phyloP scores from a whole-genome alignment of 768 basidiomycete genomes.

The Termitomyces bulborhizus region DNA sequence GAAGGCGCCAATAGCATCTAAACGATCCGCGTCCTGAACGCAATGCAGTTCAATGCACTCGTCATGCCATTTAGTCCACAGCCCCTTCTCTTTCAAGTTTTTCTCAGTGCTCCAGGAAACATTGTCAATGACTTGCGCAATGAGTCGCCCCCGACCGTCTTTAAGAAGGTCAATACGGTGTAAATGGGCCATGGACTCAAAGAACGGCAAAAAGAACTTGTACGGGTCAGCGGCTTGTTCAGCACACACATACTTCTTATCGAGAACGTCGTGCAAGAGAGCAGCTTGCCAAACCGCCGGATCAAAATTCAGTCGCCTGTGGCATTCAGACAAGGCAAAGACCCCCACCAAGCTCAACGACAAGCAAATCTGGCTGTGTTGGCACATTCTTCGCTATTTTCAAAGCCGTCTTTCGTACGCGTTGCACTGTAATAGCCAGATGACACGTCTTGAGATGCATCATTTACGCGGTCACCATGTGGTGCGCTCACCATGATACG shows the following conservation, averaged over 20 bases:
- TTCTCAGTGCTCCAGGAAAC: constrained; percentile 87
- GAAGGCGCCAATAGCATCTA: constrained; percentile 80
- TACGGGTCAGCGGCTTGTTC: constrained; percentile 55
- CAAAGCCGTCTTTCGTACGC: constrained; percentile 76
- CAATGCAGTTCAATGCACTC: constrained; percentile 73
- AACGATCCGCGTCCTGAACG: constrained; percentile 73
- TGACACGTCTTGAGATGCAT: constrained; percentile 2
- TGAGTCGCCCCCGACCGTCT: constrained; percentile 51
- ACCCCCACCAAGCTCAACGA: constrained; percentile 56
- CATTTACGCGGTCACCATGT: background rate
- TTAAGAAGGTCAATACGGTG: constrained; percentile 49
- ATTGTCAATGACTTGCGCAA: constrained; percentile 64
- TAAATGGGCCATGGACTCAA: constrained; percentile 34
- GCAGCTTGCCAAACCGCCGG: constrained; percentile 39
- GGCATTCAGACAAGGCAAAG: background rate
- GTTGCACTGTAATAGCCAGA: constrained; percentile 48
- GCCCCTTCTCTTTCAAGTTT: constrained; percentile 45
- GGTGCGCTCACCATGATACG: constrained; percentile 56
- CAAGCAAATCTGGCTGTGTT: constrained; percentile 58
- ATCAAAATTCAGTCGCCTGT: background rate
- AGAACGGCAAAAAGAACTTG: constrained; percentile 63
- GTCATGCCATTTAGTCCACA: constrained; percentile 63
- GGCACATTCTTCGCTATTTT: constrained; percentile 49
- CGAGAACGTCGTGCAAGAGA: constrained; percentile 83
- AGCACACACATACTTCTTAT: constrained; percentile 74